Base-by-base conservation (phyloP, 2,329 filamentous ascomycete species). In the Neobulgaria alba region DNA sequence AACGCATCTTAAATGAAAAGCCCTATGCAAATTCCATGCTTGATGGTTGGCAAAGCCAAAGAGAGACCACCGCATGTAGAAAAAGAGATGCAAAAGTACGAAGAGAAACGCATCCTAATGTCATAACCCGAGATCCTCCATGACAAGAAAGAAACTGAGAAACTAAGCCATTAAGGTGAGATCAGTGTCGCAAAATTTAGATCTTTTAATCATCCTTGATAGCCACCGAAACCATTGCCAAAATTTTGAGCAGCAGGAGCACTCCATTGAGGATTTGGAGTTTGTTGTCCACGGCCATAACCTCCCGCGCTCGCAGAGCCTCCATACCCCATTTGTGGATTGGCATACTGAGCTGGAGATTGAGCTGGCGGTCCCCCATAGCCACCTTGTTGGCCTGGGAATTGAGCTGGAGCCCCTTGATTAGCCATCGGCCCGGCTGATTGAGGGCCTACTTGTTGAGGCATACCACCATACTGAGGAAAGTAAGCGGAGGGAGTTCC, bases 391-490 rank as follows among this genome's bases (percentile, higher is more conserved):
- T 85, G 82, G 54, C 73, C 79, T 56, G 73, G 75, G 55, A 71
- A 79, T 41, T 59, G 57, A 47, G 60, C 60, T 42, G 61, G 62
- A 42, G 64, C 63, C 42, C 64, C 62, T 31, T 62, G 59, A 42
- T 58, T 60, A 42, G 57, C 49, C 55, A 61, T 60, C 15, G 59
- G 58, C 43, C 58, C 59, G 36, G 58, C 59, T 48, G 59, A 61
- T 47, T 60, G 59, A 45, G 57, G 58, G 45, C 58, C 59, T 41
- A 47, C 51, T 49, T 54, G 57, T 46, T 56, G 57, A 54, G 57
- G 58, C 57, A 61, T 76, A 75, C 85, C 85, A 60, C 84, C 82
- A 61, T 96, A 96, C 67, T 96, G 92, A 52, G 90, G 88, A 64
- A 95, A 96, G 70, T 87, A 95, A 43, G 79, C 81, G 33, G 72